A percentile compares a stretch with the other conserved stretches of the same genome.
Evolutionary conservation across 2,329 filamentous ascomycete genomes (phyloP).

Genomic region (Thielaviopsis euricoi): DNA sequence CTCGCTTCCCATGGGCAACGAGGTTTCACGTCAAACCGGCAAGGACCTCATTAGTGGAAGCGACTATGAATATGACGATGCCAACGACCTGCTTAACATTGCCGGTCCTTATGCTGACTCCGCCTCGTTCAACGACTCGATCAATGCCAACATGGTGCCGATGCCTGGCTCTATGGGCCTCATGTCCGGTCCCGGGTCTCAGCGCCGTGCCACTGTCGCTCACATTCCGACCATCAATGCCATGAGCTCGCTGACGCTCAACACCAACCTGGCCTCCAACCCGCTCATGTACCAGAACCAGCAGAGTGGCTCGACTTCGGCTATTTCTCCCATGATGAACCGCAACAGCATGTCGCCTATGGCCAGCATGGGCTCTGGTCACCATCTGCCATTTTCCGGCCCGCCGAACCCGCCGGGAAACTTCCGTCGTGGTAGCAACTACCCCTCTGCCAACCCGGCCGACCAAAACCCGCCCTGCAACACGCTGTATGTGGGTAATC

Average conservation of each 20-base stretch:
- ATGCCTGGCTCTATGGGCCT: slow-evolving; percentile 3
- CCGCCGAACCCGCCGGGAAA: not conserved
- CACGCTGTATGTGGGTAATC: slow-evolving; percentile 92
- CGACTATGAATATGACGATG: slow-evolving; percentile 53
- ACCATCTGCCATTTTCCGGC: slow-evolving; percentile 25
- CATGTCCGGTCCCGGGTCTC: not conserved
- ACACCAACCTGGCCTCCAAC: slow-evolving; percentile 6
- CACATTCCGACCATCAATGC: slow-evolving; percentile 5
- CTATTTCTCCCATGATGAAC: slow-evolving; percentile 19
- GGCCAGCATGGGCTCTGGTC: slow-evolving; percentile 38
- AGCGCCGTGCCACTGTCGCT: slow-evolving; percentile 10
- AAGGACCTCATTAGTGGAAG: slow-evolving; percentile 55
- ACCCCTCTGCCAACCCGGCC: slow-evolving; percentile 79
- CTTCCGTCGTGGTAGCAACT: slow-evolving; percentile 26
- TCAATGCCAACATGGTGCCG: slow-evolving; percentile 14
- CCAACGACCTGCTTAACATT: slow-evolving; percentile 53
- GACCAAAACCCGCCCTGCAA: slow-evolving; percentile 97
- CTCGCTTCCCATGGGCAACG: slow-evolving; percentile 20
- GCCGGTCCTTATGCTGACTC: slow-evolving; percentile 60
- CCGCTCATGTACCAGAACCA: slow-evolving; percentile 1
- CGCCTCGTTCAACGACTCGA: slow-evolving; percentile 30
- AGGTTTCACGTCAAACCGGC: slow-evolving; percentile 42
- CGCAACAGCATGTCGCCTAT: slow-evolving; percentile 29
- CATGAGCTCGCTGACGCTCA: slow-evolving; percentile 21
- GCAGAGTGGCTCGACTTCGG: slow-evolving; percentile 4